Percentiles rank a stretch among this genome's conserved stretches.
These are phyloP conservation scores for Plantago coronopus DNA, from an alignment of 305 asterid species.

Conservation along the genomic window DNA sequence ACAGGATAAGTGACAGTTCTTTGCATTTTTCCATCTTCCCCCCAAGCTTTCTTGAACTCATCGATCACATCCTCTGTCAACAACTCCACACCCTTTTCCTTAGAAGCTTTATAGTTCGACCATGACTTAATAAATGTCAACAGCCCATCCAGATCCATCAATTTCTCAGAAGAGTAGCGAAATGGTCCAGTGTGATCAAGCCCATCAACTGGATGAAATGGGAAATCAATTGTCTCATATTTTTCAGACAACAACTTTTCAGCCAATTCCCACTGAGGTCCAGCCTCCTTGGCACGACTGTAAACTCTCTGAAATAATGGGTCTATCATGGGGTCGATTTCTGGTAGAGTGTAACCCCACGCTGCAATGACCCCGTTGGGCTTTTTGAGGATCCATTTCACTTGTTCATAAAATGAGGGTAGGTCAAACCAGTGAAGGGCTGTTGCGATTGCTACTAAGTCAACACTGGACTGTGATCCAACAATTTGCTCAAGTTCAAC, in stretches of 20 bases:
- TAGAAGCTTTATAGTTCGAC: conserved; percentile 62
- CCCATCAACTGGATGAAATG: conserved; percentile 55
- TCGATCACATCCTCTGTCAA: conserved; percentile 38
- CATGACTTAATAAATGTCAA: conserved; percentile 51
- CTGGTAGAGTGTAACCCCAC: conserved; percentile 64
- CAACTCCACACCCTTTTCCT: conserved; percentile 54
- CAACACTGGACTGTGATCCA: conserved; percentile 48
- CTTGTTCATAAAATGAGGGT: conserved; percentile 54
- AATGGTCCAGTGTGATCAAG: conserved; percentile 48
- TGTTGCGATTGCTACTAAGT: conserved; percentile 55
- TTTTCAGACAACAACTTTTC: conserved; percentile 42
- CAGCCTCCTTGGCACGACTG: conserved; percentile 22
- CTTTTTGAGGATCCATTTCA: conserved; percentile 47
- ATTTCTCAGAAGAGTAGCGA: conserved; percentile 38
- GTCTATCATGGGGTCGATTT: conserved; percentile 42
- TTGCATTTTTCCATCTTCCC: conserved; percentile 37
- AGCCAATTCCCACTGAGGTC: conserved; percentile 46
- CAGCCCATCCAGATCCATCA: conserved; percentile 47
- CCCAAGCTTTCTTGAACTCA: conserved; percentile 49
- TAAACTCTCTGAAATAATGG: conserved; percentile 34
- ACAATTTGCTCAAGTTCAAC: conserved; percentile 39
- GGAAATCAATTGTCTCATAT: conserved; percentile 52
- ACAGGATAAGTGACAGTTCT: conserved; percentile 47
- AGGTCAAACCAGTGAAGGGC: conserved; percentile 84
- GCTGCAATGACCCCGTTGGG: conserved; percentile 73